These are phyloP conservation scores for Pleurotus ostreatus DNA, from an alignment of 768 basidiomycete species.

Conservation along the genomic window DNA sequence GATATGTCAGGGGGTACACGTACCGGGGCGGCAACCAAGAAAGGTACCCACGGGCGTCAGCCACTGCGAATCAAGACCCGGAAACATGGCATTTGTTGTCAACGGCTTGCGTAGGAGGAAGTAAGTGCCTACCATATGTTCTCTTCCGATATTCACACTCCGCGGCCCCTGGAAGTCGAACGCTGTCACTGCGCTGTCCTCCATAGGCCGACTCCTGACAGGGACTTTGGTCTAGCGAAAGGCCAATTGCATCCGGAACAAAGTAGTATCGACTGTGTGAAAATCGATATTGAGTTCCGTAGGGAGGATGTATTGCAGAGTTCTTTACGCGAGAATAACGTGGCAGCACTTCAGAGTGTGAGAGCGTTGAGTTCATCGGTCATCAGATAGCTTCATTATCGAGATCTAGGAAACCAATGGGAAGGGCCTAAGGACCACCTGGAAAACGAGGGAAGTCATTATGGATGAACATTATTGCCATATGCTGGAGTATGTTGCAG, in stretches of 20 bases:
- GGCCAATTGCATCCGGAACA: not conserved
- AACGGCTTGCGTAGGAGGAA: constrained; percentile 5
- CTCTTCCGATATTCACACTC: not conserved
- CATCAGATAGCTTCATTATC: no score
- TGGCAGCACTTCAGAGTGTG: no score
- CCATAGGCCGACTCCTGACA: not conserved
- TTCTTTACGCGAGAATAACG: no score
- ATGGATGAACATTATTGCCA: no score
- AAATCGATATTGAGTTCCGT: no score
- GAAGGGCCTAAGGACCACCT: no score
- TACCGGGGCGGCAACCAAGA: not conserved
- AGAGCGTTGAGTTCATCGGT: no score
- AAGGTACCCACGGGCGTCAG: constrained; percentile 2
- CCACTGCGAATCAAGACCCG: not conserved
- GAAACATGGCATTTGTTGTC: not conserved
- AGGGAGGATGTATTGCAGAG: no score
- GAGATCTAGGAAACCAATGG: no score
- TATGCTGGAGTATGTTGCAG: no score
- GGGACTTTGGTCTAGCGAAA: not conserved
- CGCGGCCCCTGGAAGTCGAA: not conserved
- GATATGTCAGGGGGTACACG: not conserved
- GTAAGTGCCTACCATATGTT: constrained; percentile 2
- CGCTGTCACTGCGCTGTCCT: not conserved
- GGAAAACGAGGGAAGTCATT: no score
- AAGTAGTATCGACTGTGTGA: no score